Base-by-base conservation (phyloP, 2,329 filamentous ascomycete genomes). In the Trichophyton benhamiae region DNA sequence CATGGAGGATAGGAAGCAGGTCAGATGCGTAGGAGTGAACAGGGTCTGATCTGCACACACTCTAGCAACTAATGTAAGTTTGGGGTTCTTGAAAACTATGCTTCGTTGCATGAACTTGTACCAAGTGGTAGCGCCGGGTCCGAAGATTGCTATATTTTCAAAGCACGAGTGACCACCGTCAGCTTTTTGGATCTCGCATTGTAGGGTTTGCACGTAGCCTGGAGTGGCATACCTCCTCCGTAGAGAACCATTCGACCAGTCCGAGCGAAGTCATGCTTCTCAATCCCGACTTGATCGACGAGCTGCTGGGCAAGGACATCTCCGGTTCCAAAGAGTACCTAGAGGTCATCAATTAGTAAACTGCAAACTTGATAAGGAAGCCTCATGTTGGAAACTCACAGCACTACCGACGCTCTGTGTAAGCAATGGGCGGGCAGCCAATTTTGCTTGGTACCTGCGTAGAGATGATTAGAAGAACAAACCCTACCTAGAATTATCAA, bases 371-470 rank as follows among this genome's bases (percentile, higher is more conserved):
- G 33, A 38, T 7, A 42, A 53, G 33, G 22, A 3, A 48, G 6
- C 33, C 30, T 36, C 25, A 15, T 38, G 4, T 38, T 41, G 7
- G 3, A 11, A 13, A 67, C 74, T 57, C 74, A 85, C 82, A 57
- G 89, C 88, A 44, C 92, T 96, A 61, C 91, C 95, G 68, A 96
- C 78, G 72, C 87, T 89, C 79, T 96, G 90, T 9, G 92, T 97
- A 70, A 96, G 83, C 68, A 97, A 79, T 63, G 92, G 92, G 71
- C 88, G 84, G 69, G 85, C 83, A 68, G 87, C 86, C 72, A 96
- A 81, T 75, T 84, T 88, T 71, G 84, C 80, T 77, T 95, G 90
- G 79, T 97, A 97, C 91, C 91, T 85, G 33, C 30, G 11, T 22
- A 6, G n/a, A 36, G 22, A 55, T 62, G 36, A 17, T 58, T 22